Evolutionary conservation across 139 green algal species (phyloP).

Genomic region (Raphidocelis subcapitata): DNA sequence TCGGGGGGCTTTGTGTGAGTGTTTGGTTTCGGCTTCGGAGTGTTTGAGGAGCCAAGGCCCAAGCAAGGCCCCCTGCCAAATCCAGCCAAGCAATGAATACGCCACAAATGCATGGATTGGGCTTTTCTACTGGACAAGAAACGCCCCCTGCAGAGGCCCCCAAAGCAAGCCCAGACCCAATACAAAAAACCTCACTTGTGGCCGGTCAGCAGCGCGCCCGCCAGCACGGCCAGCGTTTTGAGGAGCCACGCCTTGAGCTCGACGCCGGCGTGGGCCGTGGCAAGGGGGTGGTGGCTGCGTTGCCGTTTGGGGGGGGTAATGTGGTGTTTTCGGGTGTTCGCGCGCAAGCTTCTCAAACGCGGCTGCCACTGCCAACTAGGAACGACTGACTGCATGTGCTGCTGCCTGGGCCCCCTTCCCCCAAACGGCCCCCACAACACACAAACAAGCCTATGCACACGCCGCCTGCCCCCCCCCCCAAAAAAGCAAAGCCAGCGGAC

Average conservation of each 20-base stretch:
- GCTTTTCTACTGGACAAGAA: background rate
- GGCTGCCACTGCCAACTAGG: slow-evolving; percentile 35
- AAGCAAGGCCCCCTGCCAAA: too few relatives aligned
- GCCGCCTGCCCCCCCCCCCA: too few relatives aligned
- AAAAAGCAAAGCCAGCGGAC: too few relatives aligned
- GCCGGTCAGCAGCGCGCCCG: slow-evolving; percentile 24
- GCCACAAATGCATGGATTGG: background rate
- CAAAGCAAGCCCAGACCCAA: slow-evolving; percentile 10
- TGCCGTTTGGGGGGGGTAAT: too few relatives aligned
- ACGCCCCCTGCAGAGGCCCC: background rate
- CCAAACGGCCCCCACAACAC: too few relatives aligned
- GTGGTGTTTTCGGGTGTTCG: too few relatives aligned
- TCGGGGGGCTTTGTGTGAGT: too few relatives aligned
- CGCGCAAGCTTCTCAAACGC: too few relatives aligned
- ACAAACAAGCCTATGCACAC: too few relatives aligned
- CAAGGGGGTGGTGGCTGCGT: slow-evolving; percentile 29
- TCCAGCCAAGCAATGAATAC: too few relatives aligned
- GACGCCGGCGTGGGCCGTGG: slow-evolving; percentile 22
- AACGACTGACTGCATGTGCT: too few relatives aligned
- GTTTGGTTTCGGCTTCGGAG: background rate
- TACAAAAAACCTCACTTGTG: background rate
- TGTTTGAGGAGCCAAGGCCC: background rate
- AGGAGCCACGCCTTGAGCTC: slow-evolving; percentile 27
- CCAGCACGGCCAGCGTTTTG: slow-evolving; percentile 18
- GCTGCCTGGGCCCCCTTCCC: too few relatives aligned